A percentile compares a stretch with the other conserved stretches of the same genome.
Evolutionary conservation across 78 protist genomes (phyloP).

Genomic region (Isochrysis galbana): DNA sequence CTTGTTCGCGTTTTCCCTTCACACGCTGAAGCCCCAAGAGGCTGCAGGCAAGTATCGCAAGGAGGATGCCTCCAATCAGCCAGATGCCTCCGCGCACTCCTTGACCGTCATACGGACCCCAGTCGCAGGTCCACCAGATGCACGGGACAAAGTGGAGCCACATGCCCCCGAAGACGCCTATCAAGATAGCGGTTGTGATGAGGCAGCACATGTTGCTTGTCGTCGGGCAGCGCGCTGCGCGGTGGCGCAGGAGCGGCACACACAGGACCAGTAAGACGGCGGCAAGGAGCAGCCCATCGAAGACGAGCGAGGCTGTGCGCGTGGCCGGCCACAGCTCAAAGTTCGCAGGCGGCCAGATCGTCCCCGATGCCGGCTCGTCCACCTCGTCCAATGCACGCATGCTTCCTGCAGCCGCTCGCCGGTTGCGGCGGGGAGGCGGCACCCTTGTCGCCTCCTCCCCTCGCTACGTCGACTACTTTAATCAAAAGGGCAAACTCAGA

Average conservation of each 20-base stretch:
- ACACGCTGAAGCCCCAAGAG: neutral
- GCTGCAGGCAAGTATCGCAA: neutral
- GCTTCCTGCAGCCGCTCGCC: too few species aligned
- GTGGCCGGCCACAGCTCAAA: neutral
- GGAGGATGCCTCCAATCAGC: neutral
- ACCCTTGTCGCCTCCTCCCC: too few species aligned
- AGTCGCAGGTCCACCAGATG: constrained; percentile 21
- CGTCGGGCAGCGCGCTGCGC: neutral
- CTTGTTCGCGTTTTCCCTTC: neutral
- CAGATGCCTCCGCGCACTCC: neutral
- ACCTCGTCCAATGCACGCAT: too few species aligned
- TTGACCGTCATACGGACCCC: neutral
- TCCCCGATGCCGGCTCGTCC: too few species aligned
- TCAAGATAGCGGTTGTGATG: neutral
- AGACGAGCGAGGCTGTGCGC: neutral
- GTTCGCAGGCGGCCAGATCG: too few species aligned
- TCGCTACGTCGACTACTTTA: too few species aligned
- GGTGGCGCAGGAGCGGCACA: neutral
- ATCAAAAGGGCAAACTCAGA: too few species aligned
- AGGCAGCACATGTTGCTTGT: neutral
- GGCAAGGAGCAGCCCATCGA: neutral
- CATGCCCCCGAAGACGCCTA: neutral
- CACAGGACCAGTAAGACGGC: neutral
- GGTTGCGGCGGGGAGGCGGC: too few species aligned
- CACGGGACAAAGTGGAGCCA: neutral